Base-by-base conservation (phyloP, 2,329 filamentous ascomycete genomes). In the Neurospora sp. region DNA sequence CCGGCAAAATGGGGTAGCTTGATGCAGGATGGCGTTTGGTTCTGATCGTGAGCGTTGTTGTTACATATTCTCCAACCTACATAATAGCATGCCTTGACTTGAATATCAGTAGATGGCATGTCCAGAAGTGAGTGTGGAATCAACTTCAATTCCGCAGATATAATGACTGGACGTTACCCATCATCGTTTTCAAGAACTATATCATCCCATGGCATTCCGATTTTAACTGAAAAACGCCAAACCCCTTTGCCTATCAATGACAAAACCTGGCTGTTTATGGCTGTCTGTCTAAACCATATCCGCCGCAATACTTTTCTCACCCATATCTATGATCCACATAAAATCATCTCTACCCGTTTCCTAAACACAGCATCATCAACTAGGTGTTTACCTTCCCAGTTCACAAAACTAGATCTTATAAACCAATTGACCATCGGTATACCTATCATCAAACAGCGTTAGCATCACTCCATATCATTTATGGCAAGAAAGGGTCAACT, bases 391-490 rank as follows among this genome's bases (percentile, higher is more conserved):
- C 15, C 39, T 69, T 40, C 52, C 28, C 9, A 17, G 13, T 36
- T 36, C 15, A 23, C 23, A 15, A 17, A n/a, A 39, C 71, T 67
- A 92, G 70, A 93, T 87, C 80, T 90, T 90, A 79, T 91, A 92
- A 66, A 92, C 88, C 72, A 89, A 82, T 67, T 90, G 86, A 58
- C 89, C 90, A 76, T 85, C 84, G 11, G 84, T 83, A 73, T 85
- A 86, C 85, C 85, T 88, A 70, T 78, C 72, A 68, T 38, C 36
- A 23, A 36, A 33, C 19, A 38, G 3, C 8, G 70, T 75, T 46
- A 74, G 70, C 66, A 68, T 38, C 46, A 8, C 1, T 67, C 19
- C 19, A 19, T 19, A 19, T 19, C 19, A 19, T 19, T 19, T 19
- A 19, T 19, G 19, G 19, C 19, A 28, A 28, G 23, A 28, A 28